Percentiles rank a stretch among this genome's conserved stretches.
Evolutionary conservation across 805 yeast genomes (phyloP).

Genomic region (Wickerhamomyces alni): DNA sequence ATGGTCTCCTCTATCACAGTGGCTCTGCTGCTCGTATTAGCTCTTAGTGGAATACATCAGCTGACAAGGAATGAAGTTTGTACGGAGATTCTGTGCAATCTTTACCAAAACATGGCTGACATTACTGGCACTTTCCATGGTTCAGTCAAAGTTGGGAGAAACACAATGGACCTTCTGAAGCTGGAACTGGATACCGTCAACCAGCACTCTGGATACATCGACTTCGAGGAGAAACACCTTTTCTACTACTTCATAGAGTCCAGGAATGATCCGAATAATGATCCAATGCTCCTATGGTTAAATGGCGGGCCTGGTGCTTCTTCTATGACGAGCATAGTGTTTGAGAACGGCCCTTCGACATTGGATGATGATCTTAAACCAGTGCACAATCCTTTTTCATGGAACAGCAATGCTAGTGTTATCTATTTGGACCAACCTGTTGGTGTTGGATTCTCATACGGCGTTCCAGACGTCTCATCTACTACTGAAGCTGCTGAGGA

Average conservation of each 20-base stretch:
- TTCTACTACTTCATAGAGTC: constrained; percentile 89
- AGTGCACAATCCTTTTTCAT: constrained; percentile 71
- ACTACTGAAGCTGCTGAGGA: constrained; percentile 84
- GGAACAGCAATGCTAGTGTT: constrained; percentile 89
- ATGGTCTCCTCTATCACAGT: too few relatives aligned
- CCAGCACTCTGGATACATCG: constrained; percentile 82
- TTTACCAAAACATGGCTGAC: too few relatives aligned
- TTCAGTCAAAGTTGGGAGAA: too few relatives aligned
- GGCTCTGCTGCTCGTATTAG: too few relatives aligned
- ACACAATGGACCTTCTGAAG: constrained; percentile 28
- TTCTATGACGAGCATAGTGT: constrained; percentile 80
- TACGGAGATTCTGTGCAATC: too few relatives aligned
- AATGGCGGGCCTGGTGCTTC: constrained; percentile 98
- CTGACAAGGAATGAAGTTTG: too few relatives aligned
- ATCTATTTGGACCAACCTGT: constrained; percentile 93
- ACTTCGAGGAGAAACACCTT: constrained; percentile 70
- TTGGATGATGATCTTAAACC: constrained; percentile 62
- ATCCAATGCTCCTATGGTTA: constrained; percentile 82
- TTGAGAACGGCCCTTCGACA: constrained; percentile 86
- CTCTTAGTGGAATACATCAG: too few relatives aligned
- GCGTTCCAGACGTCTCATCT: constrained; percentile 47
- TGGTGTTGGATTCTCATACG: constrained; percentile 88
- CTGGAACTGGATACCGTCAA: constrained; percentile 75
- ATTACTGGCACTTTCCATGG: too few relatives aligned
- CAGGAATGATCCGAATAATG: constrained; percentile 77